Evolutionary conservation across 2,329 filamentous ascomycete species (phyloP).

Genomic region (Colletotrichum sp.): DNA sequence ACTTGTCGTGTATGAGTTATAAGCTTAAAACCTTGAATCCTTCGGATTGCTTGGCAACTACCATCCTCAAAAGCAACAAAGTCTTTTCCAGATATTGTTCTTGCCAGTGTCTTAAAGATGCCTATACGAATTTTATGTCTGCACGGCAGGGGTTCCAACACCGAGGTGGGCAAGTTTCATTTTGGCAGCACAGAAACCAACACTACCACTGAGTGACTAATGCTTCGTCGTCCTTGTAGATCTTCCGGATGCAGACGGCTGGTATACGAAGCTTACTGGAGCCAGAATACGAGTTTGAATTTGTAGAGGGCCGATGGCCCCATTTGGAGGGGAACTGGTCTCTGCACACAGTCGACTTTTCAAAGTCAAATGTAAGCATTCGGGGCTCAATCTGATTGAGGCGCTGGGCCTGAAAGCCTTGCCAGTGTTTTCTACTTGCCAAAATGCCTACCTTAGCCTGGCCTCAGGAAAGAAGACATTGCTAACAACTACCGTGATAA

Average conservation of each 20-base stretch:
- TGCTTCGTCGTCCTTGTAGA: background rate
- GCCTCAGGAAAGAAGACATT: background rate
- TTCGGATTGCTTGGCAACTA: background rate
- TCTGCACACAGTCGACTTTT: background rate
- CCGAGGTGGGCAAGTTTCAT: background rate
- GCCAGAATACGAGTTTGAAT: background rate
- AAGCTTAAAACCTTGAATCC: background rate
- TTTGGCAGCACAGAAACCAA: background rate
- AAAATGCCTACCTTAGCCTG: background rate
- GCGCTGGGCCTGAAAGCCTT: background rate
- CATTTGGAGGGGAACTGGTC: background rate
- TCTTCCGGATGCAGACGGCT: background rate
- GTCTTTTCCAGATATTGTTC: background rate
- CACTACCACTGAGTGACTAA: background rate
- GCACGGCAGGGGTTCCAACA: background rate
- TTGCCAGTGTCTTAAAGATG: background rate
- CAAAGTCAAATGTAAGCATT: background rate
- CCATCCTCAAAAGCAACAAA: background rate
- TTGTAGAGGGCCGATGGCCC: background rate
- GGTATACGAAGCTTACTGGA: background rate
- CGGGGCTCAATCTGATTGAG: background rate
- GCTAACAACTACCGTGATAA: background rate
- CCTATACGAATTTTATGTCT: background rate
- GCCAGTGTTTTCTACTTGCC: background rate
- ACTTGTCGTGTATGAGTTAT: background rate